Evolutionary conservation across 2,329 filamentous ascomycete genomes (phyloP).

Genomic region (Endocalyx cinctus): DNA sequence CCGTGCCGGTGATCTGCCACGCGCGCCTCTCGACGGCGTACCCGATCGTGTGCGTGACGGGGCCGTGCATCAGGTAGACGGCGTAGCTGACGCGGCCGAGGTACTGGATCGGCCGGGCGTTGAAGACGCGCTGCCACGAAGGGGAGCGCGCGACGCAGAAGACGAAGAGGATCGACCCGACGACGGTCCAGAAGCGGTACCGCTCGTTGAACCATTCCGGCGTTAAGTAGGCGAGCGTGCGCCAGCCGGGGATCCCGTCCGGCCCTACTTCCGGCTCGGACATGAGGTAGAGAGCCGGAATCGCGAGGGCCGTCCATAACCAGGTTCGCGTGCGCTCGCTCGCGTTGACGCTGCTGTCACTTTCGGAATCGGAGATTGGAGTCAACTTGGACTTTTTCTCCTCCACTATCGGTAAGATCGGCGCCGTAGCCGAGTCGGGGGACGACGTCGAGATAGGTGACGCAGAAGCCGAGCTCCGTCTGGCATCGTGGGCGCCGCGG

Average conservation of each 20-base stretch:
- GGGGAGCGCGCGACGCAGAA: slow-evolving; percentile 42
- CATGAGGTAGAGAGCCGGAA: slow-evolving; percentile 50
- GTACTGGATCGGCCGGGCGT: slow-evolving; percentile 47
- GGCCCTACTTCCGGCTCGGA: slow-evolving; percentile 38
- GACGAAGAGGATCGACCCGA: slow-evolving; percentile 49
- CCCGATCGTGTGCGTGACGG: slow-evolving; percentile 48
- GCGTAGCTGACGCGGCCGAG: slow-evolving; percentile 57
- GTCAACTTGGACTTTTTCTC: slow-evolving; percentile 4
- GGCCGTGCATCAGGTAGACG: slow-evolving; percentile 58
- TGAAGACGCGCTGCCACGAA: slow-evolving; percentile 47
- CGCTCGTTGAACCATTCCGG: slow-evolving; percentile 44
- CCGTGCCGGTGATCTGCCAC: slow-evolving; percentile 39
- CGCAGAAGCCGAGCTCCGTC: slow-evolving; percentile 6
- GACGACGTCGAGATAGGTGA: background rate
- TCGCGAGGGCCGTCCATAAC: slow-evolving; percentile 38
- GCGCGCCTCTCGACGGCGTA: slow-evolving; percentile 47
- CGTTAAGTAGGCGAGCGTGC: slow-evolving; percentile 41
- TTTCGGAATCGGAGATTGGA: slow-evolving; percentile 19
- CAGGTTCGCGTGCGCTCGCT: slow-evolving; percentile 9
- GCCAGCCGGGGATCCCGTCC: slow-evolving; percentile 46
- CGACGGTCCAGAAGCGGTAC: slow-evolving; percentile 54
- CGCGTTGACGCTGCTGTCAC: slow-evolving; percentile 3
- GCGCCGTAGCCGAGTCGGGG: slow-evolving; percentile 5
- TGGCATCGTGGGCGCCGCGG: slow-evolving; percentile 37
- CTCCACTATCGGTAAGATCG: slow-evolving; percentile 19